A percentile compares a stretch with the other conserved stretches of the same genome.
Evolutionary conservation across 1,139 yeast species (phyloP).

Genomic region (Maudiozyma humilis): DNA sequence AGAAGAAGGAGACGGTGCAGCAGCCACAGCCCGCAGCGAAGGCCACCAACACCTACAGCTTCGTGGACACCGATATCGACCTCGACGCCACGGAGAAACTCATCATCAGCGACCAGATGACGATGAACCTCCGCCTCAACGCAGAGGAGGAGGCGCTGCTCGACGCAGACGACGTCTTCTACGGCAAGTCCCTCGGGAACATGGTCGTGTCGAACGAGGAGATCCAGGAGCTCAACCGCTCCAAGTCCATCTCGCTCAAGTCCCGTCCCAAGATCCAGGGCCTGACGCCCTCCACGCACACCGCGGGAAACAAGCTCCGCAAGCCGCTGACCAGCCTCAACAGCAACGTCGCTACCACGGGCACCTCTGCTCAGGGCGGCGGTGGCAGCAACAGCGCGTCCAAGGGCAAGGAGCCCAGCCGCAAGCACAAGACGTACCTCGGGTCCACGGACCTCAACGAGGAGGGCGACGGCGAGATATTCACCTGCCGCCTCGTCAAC

Average conservation of each 20-base stretch:
- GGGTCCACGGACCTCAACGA: conserved; percentile 1
- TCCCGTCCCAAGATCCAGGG: conserved; percentile 6
- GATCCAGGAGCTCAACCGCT: conserved; percentile 7
- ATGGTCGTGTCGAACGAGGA: conserved; percentile 7
- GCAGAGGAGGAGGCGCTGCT: conserved; percentile 12
- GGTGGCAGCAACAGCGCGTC: too few species aligned
- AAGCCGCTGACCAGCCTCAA: conserved; percentile 9
- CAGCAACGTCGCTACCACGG: conserved; percentile 1
- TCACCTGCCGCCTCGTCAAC: conserved; percentile 53
- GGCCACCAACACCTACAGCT: conserved; percentile 3
- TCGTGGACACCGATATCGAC: not conserved
- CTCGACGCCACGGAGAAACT: not conserved
- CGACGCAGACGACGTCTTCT: conserved; percentile 21
- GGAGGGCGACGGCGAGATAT: conserved; percentile 35
- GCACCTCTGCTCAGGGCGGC: not conserved
- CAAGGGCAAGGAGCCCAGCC: not conserved
- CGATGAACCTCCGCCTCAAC: conserved; percentile 1
- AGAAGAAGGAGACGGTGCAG: not conserved
- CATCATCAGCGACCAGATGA: not conserved
- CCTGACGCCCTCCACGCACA: not conserved
- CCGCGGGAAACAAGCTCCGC: conserved; percentile 2
- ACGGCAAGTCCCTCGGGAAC: conserved; percentile 1
- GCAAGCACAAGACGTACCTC: not conserved
- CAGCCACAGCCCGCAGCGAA: not conserved
- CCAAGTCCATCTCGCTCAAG: conserved; percentile 8